Evolutionary conservation across 768 basidiomycete species (phyloP), one percentile per base, ranked within the genome.

Genomic region (Naganishia randhawae): DNA sequence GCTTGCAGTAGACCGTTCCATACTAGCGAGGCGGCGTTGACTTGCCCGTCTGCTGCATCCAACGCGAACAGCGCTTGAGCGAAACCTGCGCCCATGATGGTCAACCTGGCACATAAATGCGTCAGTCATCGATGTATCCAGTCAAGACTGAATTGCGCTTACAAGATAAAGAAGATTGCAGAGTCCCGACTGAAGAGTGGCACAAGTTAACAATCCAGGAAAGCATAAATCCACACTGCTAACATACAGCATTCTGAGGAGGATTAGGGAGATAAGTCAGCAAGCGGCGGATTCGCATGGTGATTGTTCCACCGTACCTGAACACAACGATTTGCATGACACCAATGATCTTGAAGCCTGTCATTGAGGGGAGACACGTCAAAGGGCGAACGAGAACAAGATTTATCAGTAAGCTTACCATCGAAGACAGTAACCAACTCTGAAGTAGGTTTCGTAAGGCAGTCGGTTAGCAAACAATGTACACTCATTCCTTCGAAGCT

Each of bases 281-380:
- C 27, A 11, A 29, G 3, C 31, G 13, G 19, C 19, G 33, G 11
- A 14, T 14, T 51, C 37, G 4, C 16, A 25, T n/a, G 19, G 17
- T 17, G 45, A 39, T 6, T 32, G 52, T 48, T 4, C 8, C 1
- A 17, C 22, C 65, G n/a, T 53, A 69, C 69, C 92, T 84, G 22
- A 90, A 87, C 1, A 95, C 87, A 69, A 93, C 94, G 32, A 97
- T 92, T 76, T 95, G 92, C 87, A 96, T 87, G 0, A 89, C 92
- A 9, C 93, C 93, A 52, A 97, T 86, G 73, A 90, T 90, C 86
- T 91, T 89, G 80, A 84, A 88, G 8, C 89, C 88, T 74, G 90
- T 89, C 71, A 91, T 52, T 33, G 65, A 48, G 52, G 32, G 19
- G 22, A 11, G 1, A 73, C 50, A 39, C 1, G 14, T 29, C 29